phyloP scores from a whole-genome alignment of 83 land plant species.

The Diphasiastrum complanatum region DNA sequence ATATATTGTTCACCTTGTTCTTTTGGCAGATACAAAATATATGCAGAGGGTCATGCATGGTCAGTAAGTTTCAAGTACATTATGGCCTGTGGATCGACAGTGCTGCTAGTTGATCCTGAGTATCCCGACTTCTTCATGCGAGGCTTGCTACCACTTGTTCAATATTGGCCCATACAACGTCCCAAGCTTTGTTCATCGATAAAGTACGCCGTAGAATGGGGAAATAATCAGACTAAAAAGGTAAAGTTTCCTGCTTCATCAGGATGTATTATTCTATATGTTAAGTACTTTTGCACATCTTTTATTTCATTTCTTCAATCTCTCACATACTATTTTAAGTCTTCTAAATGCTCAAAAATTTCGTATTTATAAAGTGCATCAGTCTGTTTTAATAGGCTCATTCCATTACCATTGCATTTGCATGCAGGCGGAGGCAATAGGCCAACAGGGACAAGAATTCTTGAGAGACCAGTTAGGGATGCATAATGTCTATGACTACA shows the following conservation, averaged over 20 bases:
- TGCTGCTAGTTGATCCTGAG: conserved; percentile 22
- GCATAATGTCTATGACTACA: conserved; percentile 63
- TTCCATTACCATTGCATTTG: neutral
- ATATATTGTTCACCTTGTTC: neutral
- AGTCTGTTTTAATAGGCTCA: neutral
- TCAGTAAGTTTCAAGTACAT: conserved; percentile 70
- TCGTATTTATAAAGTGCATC: neutral
- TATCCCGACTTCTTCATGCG: conserved; percentile 54
- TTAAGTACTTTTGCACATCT: neutral
- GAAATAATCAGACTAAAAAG: conserved; percentile 40
- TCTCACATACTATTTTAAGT: neutral
- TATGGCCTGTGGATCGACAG: conserved; percentile 45
- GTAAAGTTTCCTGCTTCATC: conserved; percentile 11
- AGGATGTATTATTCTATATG: neutral
- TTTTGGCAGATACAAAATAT: conserved; percentile 38
- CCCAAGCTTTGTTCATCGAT: conserved; percentile 34
- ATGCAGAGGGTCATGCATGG: conserved; percentile 52
- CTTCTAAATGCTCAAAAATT: neutral
- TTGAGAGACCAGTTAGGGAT: conserved; percentile 41
- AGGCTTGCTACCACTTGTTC: conserved; percentile 35
- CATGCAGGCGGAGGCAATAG: conserved; percentile 56
- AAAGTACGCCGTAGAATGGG: conserved; percentile 52
- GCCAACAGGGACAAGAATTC: conserved; percentile 45
- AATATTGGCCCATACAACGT: conserved; percentile 39
- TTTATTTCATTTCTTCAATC: neutral